These are phyloP conservation scores for Yarrowia deformans DNA, from an alignment of 805 yeast genomes.

Conservation along the genomic window DNA sequence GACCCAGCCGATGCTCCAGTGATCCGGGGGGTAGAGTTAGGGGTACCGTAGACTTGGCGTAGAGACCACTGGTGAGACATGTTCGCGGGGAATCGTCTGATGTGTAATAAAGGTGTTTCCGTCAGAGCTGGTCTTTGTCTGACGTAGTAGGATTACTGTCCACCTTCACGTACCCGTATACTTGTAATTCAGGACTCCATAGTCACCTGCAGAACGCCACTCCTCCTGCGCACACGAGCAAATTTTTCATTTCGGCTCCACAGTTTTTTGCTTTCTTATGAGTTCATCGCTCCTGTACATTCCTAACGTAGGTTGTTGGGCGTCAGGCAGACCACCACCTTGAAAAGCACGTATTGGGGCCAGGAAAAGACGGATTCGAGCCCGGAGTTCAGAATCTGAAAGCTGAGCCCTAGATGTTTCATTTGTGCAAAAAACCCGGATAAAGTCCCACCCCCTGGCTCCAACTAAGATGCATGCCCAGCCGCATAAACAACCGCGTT, in stretches of 20 bases:
- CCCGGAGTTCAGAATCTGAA: not conserved
- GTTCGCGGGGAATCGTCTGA: no score
- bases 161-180: no score
- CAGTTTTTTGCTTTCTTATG: not conserved
- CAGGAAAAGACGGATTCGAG: not conserved
- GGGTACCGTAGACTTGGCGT: no score
- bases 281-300: not conserved
- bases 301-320: slow-evolving; percentile 7
- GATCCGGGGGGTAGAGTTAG: slow-evolving; percentile 2
- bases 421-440: not conserved
- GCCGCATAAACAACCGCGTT: slow-evolving; percentile 29
- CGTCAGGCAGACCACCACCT: not conserved
- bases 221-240: slow-evolving; percentile 3
- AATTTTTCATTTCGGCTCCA: slow-evolving; percentile 2
- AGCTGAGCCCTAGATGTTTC: not conserved
- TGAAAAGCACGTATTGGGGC: not conserved
- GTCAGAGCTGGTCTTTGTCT: no score
- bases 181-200: no score
- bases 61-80: no score
- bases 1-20: not conserved
- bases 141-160: no score
- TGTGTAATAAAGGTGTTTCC: no score
- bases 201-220: no score
- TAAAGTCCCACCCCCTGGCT: slow-evolving; percentile 11
- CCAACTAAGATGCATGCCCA: slow-evolving; percentile 9